Percentiles rank a stretch among this genome's conserved stretches.
Evolutionary conservation across 768 basidiomycete genomes (phyloP).

Genomic region (Mycena indigotica): DNA sequence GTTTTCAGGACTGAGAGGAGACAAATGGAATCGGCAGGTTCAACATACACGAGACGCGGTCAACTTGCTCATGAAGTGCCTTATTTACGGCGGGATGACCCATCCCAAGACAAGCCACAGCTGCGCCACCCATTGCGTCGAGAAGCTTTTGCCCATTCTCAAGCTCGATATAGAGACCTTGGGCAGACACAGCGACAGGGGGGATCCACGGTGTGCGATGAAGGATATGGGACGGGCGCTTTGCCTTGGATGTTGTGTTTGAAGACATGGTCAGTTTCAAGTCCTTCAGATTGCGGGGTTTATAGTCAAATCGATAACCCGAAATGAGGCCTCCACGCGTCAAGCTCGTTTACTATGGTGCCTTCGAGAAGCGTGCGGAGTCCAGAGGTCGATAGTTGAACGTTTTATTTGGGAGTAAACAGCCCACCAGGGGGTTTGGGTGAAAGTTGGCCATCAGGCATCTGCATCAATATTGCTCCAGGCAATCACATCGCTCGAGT

Average conservation of each 20-base stretch:
- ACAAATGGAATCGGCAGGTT: neutral
- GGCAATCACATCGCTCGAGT: too few relatives aligned
- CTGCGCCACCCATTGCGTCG: slow-evolving; percentile 85
- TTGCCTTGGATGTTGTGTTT: neutral
- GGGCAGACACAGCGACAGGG: slow-evolving; percentile 63
- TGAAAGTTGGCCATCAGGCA: too few relatives aligned
- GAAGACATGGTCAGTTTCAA: neutral
- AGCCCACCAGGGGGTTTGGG: too few relatives aligned
- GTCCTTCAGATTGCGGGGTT: neutral
- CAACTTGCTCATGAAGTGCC: slow-evolving; percentile 79
- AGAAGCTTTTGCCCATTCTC: slow-evolving; percentile 70
- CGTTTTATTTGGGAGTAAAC: too few relatives aligned
- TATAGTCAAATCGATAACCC: neutral
- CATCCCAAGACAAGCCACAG: slow-evolving; percentile 78
- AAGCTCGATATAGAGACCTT: slow-evolving; percentile 73
- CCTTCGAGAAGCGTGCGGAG: neutral
- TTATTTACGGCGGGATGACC: slow-evolving; percentile 70
- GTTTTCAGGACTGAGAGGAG: neutral
- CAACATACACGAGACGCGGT: slow-evolving; percentile 71
- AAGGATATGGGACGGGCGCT: slow-evolving; percentile 40
- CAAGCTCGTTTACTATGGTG: neutral
- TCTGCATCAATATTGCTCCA: too few relatives aligned
- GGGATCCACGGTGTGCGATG: slow-evolving; percentile 76
- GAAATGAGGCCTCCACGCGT: neutral
- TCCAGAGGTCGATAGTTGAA: neutral